phyloP scores from a whole-genome alignment of 331 rosid species.

The Saraca asoca region DNA sequence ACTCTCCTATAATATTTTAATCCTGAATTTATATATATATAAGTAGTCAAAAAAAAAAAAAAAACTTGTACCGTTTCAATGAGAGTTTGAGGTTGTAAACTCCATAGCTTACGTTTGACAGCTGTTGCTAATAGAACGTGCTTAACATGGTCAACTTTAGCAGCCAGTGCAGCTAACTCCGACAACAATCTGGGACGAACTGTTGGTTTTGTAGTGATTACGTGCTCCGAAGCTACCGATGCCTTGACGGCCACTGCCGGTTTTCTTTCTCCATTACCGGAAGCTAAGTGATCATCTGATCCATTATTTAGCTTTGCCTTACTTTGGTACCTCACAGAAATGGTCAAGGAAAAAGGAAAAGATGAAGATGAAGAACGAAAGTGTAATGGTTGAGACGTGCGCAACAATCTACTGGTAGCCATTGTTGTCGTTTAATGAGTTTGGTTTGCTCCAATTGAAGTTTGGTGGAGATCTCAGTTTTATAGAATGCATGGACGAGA shows the following conservation, averaged over 20 bases:
- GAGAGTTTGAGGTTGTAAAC: slow-evolving; percentile 48
- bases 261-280: slow-evolving; percentile 2
- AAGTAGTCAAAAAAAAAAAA: background rate
- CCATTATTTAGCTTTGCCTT: slow-evolving; percentile 25
- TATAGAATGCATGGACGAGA: too few species aligned
- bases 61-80: slow-evolving; percentile 56
- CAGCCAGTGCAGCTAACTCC: slow-evolving; percentile 32
- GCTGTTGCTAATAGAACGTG: slow-evolving; percentile 23
- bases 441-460: background rate
- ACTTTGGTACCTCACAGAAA: slow-evolving; percentile 28
- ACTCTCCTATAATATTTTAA: background rate
- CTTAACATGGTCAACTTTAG: slow-evolving; percentile 30
- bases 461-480: background rate
- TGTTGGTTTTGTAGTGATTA: slow-evolving; percentile 25
- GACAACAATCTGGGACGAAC: slow-evolving; percentile 17
- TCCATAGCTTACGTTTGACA: slow-evolving; percentile 26
- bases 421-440: slow-evolving; percentile 18
- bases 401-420: slow-evolving; percentile 54
- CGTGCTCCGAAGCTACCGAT: slow-evolving; percentile 9
- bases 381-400: slow-evolving; percentile 38
- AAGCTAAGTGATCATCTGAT: background rate
- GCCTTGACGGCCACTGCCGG: slow-evolving; percentile 38
- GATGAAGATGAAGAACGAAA: slow-evolving; percentile 27
- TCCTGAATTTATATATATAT: too few species aligned
- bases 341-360: slow-evolving; percentile 9